These are phyloP conservation scores for Kalmusia sp. DNA, from an alignment of 2,329 filamentous ascomycete genomes.

Conservation along the genomic window DNA sequence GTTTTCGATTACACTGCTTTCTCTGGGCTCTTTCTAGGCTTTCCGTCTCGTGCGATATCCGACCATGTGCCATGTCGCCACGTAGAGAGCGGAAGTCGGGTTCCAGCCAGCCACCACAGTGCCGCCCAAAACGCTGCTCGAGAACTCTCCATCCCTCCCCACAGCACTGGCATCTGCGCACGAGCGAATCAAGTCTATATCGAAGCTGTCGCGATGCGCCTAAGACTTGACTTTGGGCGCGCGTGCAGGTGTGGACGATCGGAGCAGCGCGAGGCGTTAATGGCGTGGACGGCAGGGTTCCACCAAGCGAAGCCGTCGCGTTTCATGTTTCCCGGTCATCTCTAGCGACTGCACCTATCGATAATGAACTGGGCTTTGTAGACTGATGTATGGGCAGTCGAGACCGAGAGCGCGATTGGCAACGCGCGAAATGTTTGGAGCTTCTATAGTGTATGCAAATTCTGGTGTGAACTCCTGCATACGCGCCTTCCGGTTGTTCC, in stretches of 20 bases:
- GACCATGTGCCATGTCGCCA: neutral
- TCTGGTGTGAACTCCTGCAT: neutral
- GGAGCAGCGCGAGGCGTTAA: slow-evolving; percentile 6
- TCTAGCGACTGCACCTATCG: slow-evolving; percentile 2
- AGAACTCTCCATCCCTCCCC: neutral
- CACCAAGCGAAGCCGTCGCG: neutral
- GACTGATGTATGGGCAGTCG: neutral
- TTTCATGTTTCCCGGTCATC: slow-evolving; percentile 3
- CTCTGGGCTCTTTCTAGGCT: neutral
- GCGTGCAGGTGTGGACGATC: slow-evolving; percentile 4
- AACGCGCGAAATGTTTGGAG: neutral
- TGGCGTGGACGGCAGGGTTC: slow-evolving; percentile 4
- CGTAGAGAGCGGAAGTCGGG: neutral
- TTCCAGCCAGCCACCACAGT: neutral
- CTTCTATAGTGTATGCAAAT: neutral
- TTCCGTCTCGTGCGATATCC: neutral
- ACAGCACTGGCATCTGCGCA: slow-evolving; percentile 1
- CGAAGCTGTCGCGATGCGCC: neutral
- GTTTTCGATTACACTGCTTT: neutral
- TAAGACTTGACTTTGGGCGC: neutral
- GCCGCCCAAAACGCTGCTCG: neutral
- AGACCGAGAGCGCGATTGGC: neutral
- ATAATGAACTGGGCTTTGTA: neutral
- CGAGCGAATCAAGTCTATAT: neutral
- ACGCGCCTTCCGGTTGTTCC: neutral